These are phyloP conservation scores for Vickermania spadyakhi DNA, from an alignment of 208 protist species.

Conservation along the genomic window DNA sequence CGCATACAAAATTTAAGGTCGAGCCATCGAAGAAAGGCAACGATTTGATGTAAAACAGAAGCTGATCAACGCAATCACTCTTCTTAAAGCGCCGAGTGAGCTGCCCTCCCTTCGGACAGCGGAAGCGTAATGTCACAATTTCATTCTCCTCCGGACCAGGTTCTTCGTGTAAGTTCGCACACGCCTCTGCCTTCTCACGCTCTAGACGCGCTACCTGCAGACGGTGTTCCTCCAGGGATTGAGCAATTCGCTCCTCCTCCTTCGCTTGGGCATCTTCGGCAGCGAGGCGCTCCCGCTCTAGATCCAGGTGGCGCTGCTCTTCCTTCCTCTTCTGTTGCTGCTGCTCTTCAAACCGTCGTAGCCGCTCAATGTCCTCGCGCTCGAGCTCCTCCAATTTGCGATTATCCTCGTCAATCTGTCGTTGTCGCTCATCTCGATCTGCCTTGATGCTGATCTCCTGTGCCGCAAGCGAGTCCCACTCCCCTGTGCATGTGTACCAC, in stretches of 20 bases:
- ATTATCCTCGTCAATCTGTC: slow-evolving; percentile 32
- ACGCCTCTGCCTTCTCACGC: slow-evolving; percentile 16
- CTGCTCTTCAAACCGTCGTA: slow-evolving; percentile 28
- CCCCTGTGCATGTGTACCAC: slow-evolving; percentile 32
- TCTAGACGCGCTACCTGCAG: not conserved
- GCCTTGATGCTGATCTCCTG: slow-evolving; percentile 45
- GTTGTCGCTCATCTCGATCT: slow-evolving; percentile 57
- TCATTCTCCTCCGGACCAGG: slow-evolving; percentile 12
- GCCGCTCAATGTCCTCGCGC: slow-evolving; percentile 36
- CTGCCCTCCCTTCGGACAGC: slow-evolving; percentile 31
- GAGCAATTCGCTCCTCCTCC: slow-evolving; percentile 13
- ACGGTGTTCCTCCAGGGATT: slow-evolving; percentile 8
- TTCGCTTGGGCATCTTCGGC: slow-evolving; percentile 12
- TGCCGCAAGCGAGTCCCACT: slow-evolving; percentile 51
- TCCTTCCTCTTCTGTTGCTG: not conserved
- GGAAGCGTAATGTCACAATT: slow-evolving; percentile 38
- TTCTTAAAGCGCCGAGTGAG: slow-evolving; percentile 51
- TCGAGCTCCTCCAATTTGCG: slow-evolving; percentile 32
- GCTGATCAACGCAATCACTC: slow-evolving; percentile 34
- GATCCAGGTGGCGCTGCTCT: slow-evolving; percentile 6
- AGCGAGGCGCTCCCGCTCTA: slow-evolving; percentile 16
- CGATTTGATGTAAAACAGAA: slow-evolving; percentile 39
- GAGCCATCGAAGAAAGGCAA: slow-evolving; percentile 40
- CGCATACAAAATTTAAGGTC: slow-evolving; percentile 43
- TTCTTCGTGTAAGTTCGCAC: slow-evolving; percentile 26